Percentiles rank a stretch among this genome's conserved stretches.
Conservation (phyloP, 352 stramenopile species). For the Nothophytophthora sp. region DNA sequence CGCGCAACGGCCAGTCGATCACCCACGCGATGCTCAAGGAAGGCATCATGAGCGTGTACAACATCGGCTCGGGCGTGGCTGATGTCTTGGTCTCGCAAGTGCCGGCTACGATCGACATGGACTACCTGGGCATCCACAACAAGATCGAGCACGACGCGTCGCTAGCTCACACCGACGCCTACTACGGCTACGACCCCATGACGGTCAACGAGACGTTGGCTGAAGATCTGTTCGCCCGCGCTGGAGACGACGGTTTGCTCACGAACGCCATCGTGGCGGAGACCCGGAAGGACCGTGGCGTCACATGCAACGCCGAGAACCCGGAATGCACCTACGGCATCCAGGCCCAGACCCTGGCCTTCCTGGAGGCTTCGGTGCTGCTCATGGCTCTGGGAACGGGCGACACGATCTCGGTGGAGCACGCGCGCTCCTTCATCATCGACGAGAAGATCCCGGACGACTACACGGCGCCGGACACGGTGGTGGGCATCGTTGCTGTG, state of each 20-base stretch:
- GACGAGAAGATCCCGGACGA: conserved; percentile 33
- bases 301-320: conserved; percentile 31
- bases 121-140: conserved; percentile 47
- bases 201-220: conserved; percentile 22
- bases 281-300: conserved; percentile 24
- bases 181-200: conserved; percentile 33
- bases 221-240: conserved; percentile 27
- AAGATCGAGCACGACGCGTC: conserved; percentile 52
- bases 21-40: conserved; percentile 19
- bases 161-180: conserved; percentile 36
- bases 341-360: conserved; percentile 18
- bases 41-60: conserved; percentile 34
- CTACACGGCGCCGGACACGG: conserved; percentile 10
- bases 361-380: conserved; percentile 24
- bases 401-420: conserved; percentile 26
- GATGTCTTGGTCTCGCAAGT: conserved; percentile 23
- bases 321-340: conserved; percentile 23
- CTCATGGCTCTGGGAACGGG: conserved; percentile 17
- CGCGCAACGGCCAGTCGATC: conserved; percentile 42
- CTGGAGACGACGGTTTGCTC: conserved; percentile 18
- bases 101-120: conserved; percentile 27
- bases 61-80: conserved; percentile 23
- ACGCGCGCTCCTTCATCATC: conserved; percentile 32
- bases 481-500: conserved; percentile 14
- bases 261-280: conserved; percentile 23